phyloP scores from a whole-genome alignment of 352 stramenopile species.

The Globisporangium alternatum region DNA sequence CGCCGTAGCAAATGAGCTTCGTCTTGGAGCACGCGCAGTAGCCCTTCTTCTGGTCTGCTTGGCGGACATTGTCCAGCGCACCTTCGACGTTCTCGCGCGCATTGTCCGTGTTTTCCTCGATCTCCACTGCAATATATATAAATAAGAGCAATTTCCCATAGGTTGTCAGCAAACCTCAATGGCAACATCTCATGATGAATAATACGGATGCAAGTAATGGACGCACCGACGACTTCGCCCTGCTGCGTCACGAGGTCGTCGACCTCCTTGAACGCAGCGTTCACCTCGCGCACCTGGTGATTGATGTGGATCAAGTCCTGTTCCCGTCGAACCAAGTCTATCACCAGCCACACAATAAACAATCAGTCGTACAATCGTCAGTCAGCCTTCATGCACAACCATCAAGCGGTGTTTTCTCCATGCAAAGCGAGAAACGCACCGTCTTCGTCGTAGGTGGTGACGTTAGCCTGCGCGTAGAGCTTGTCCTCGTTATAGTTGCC shows the following conservation, averaged over 20 bases:
- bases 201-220: not conserved
- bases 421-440: constrained; percentile 23
- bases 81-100: constrained; percentile 49
- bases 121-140: constrained; percentile 35
- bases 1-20: constrained; percentile 54
- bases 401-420: not conserved
- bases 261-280: constrained; percentile 62
- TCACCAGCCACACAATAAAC: constrained; percentile 9
- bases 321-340: constrained; percentile 56
- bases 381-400: not conserved
- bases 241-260: constrained; percentile 62
- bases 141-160: too few relatives aligned
- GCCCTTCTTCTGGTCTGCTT: constrained; percentile 46
- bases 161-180: not conserved
- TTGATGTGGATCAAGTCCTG: constrained; percentile 77
- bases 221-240: constrained; percentile 61
- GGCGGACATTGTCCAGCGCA: constrained; percentile 48
- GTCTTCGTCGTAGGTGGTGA: constrained; percentile 62
- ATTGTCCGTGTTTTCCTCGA: constrained; percentile 48
- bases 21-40: constrained; percentile 59
- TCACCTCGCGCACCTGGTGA: constrained; percentile 63
- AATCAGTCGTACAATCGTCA: constrained; percentile 2
- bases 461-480: constrained; percentile 61
- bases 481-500: constrained; percentile 68
- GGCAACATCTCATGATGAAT: too few relatives aligned